Evolutionary conservation across 1,284 basidiomycete genomes (phyloP).

Genomic region (Cerioporus squamosus): DNA sequence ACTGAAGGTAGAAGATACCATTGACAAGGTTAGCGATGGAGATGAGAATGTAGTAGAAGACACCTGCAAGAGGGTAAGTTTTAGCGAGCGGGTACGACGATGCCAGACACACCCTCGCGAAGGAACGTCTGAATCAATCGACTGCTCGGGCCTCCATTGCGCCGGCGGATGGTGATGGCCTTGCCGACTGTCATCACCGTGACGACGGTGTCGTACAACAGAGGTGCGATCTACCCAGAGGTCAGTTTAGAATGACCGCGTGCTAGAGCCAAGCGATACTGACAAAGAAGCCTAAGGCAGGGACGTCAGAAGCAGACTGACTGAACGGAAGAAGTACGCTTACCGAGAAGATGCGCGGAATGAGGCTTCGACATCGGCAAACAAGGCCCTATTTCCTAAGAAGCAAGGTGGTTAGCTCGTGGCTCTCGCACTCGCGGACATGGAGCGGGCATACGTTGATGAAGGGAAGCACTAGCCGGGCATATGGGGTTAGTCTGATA

Average conservation of each 20-base stretch:
- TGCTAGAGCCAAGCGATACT: conserved; percentile 5
- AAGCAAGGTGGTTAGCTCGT: too few relatives aligned
- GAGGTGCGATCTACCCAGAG: conserved; percentile 65
- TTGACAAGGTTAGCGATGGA: conserved; percentile 82
- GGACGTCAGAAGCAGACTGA: conserved; percentile 4
- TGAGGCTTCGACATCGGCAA: conserved; percentile 78
- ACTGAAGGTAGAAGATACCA: conserved; percentile 84
- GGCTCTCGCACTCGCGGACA: too few relatives aligned
- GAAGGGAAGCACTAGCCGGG: conserved; percentile 63
- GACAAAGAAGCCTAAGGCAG: conserved; percentile 68
- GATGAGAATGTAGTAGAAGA: conserved; percentile 82
- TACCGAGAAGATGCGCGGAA: conserved; percentile 77
- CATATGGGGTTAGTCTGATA: not conserved
- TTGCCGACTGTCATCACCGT: conserved; percentile 79
- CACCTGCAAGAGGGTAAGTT: conserved; percentile 45
- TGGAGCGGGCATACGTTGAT: conserved; percentile 37
- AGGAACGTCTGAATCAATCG: conserved; percentile 81
- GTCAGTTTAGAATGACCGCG: not conserved
- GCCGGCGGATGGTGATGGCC: conserved; percentile 71
- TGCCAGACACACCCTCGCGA: conserved; percentile 62
- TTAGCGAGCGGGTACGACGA: not conserved
- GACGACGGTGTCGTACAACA: conserved; percentile 77
- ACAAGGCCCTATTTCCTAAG: conserved; percentile 63
- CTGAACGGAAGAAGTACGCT: conserved; percentile 18
- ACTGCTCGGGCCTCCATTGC: conserved; percentile 75